These are phyloP conservation scores for Salix viminalis DNA, from an alignment of 345 rosid species.

Conservation along the genomic window DNA sequence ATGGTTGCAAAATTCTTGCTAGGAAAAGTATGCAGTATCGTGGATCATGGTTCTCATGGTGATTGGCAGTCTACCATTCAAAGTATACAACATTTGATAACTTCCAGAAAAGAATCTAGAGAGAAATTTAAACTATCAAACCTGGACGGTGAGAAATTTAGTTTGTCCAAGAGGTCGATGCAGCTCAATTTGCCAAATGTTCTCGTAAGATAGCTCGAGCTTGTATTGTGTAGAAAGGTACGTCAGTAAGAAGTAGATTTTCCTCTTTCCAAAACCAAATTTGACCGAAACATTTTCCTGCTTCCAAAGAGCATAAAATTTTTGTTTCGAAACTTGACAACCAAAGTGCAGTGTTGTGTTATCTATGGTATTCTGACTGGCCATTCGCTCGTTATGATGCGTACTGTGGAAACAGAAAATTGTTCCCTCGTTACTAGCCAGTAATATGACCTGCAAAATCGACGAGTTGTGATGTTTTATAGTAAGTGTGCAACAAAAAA, in stretches of 20 bases:
- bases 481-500: too few species aligned
- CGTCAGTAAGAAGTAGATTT: slow-evolving; percentile 21
- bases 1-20: neutral
- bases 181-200: slow-evolving; percentile 30
- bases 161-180: neutral
- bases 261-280: slow-evolving; percentile 18
- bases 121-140: slow-evolving; percentile 1
- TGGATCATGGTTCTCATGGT: neutral
- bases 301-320: slow-evolving; percentile 30
- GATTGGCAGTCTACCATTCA: neutral
- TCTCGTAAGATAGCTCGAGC: slow-evolving; percentile 36
- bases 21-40: neutral
- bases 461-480: too few species aligned
- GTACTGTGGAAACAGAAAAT: too few species aligned
- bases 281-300: slow-evolving; percentile 14
- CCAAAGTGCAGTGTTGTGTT: slow-evolving; percentile 25
- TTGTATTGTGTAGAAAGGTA: slow-evolving; percentile 8
- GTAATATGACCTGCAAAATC: too few species aligned
- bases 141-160: slow-evolving; percentile 34
- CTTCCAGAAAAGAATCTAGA: neutral
- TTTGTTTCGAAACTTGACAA: slow-evolving; percentile 17
- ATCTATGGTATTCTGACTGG: neutral
- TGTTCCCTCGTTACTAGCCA: too few species aligned
- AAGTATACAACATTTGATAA: neutral
- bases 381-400: neutral